Evolutionary conservation across 2,329 filamentous ascomycete species (phyloP).

Genomic region (Penicillium sp.): DNA sequence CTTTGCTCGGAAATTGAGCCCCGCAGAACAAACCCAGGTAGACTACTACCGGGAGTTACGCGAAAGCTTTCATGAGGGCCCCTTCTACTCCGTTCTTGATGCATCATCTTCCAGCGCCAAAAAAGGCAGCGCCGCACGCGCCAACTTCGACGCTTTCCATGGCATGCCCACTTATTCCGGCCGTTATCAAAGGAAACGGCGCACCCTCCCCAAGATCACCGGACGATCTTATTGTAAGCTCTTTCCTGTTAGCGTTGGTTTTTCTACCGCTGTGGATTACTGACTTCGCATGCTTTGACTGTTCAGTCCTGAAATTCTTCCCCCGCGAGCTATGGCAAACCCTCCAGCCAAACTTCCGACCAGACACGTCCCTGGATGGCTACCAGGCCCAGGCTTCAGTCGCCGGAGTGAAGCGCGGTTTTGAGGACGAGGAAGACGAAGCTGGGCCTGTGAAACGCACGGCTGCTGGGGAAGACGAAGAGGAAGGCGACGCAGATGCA

Average conservation of each 20-base stretch:
- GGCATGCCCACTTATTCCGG: conserved; percentile 60
- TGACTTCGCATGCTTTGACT: neutral
- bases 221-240: conserved; percentile 54
- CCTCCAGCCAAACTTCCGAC: conserved; percentile 48
- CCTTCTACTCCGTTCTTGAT: conserved; percentile 56
- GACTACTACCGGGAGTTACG: conserved; percentile 52
- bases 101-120: conserved; percentile 38
- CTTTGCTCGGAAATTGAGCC: conserved; percentile 29
- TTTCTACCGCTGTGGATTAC: neutral
- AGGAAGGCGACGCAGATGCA: conserved; percentile 24
- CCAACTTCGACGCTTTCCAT: conserved; percentile 59
- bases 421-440: conserved; percentile 47
- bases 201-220: conserved; percentile 53
- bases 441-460: conserved; percentile 31
- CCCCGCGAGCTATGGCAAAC: conserved; percentile 57
- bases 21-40: conserved; percentile 47
- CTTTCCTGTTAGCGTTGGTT: neutral
- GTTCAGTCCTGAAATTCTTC: conserved; percentile 55
- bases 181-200: conserved; percentile 56
- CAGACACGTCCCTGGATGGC: conserved; percentile 30
- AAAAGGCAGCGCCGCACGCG: conserved; percentile 43
- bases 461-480: conserved; percentile 30
- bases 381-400: conserved; percentile 20
- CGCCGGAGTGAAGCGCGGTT: conserved; percentile 34
- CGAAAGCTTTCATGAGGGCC: conserved; percentile 57